Base-by-base conservation (phyloP, 768 basidiomycete genomes). In the Xerocomus spinulosus region DNA sequence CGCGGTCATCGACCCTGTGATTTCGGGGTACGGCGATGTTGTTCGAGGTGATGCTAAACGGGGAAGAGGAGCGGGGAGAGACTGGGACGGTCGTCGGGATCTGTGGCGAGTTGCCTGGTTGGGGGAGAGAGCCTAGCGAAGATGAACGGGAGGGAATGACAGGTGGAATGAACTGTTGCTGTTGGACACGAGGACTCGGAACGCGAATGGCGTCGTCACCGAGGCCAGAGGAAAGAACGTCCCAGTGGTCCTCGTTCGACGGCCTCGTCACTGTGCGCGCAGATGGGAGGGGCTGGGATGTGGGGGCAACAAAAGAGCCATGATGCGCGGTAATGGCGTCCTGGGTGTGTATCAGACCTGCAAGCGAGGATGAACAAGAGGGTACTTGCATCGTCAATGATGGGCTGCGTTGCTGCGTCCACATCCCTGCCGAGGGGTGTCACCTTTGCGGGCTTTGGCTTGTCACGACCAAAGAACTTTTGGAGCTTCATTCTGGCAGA, bases 391-490 rank as follows among this genome's bases (percentile, higher is more conserved):
- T 66, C 64, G 50, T 68, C 64, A n/a, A 66, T 66, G 53, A 54
- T 44, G 28, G 58, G 51, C 0, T 49, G 58, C 12, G 50, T 42
- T 14, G 53, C 41, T 45, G 49, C 50, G 32, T 54, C 59, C 35
- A 41, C 54, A 49, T 63, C 64, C 46, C 50, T 55, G 20, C 42
- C 57, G 53, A 44, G 59, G 38, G 52, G 62, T 17, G 50, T 63
- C 18, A 62, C 56, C 46, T 63, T 71, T 9, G 68, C 46, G 23
- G 60, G 48, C 61, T 74, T 79, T 46, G 60, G 54, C 57, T 79
- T 82, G 60, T 72, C 73, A 44, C 75, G 69, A 21, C 71, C 70
- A 49, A 85, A 83, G 35, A 85, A 65, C 68, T 76, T 82, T 56
- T 63, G 62, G 0, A 63, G 42, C 70, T 78, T 82, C 81, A 82